Evolutionary conservation across 352 stramenopile genomes (phyloP), one percentile per base, ranked within the genome.

Genomic region (Phytopythium mirpurense): DNA sequence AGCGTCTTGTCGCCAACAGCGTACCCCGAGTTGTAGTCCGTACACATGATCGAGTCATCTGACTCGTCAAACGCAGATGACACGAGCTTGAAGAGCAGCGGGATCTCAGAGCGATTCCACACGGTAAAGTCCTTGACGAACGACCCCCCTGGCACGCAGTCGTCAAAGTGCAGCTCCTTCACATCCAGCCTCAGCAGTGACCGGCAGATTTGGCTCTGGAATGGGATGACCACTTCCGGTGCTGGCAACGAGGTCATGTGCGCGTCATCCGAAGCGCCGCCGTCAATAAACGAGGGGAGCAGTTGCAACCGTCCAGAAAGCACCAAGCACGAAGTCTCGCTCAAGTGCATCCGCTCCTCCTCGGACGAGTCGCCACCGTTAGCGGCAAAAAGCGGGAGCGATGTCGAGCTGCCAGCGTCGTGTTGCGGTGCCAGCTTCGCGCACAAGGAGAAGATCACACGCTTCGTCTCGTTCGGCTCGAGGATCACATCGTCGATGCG

Each of bases 41-140:
- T 88, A 59, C 84, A 93, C 24, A 86, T 83, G 14, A 95, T 59
- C 9, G 90, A 34, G 23, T 90, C 68, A 31, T 82, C 80, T 9
- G 79, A 83, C 19, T 90, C 74, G 44, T 84, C 76, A 62, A 84
- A 87, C 11, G 70, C 51, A 3, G 80, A 88, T 1, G 83, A 91
- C 27, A 93, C 73, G 7, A 95, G 62, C 47, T 90, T 85, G 58
- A 95, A 94, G 15, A 94, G 57, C 43, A 95, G 70, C 14, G 83
- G 86, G 45, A 94, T 95, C 61, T 95, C 86, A 0, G 86, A 94
- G 5, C 86, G 83, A 29, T 95, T 95, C 86, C 86, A 95, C 16
- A 95, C 81, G 2, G 86, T 94, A 24, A 95, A 94, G 56, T 95
- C 86, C 52, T 95, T 95, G 8, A 94, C 86, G 40, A 93, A 95